phyloP scores from a whole-genome alignment of 2,329 filamentous ascomycete species.

The Thielaviopsis euricoi region DNA sequence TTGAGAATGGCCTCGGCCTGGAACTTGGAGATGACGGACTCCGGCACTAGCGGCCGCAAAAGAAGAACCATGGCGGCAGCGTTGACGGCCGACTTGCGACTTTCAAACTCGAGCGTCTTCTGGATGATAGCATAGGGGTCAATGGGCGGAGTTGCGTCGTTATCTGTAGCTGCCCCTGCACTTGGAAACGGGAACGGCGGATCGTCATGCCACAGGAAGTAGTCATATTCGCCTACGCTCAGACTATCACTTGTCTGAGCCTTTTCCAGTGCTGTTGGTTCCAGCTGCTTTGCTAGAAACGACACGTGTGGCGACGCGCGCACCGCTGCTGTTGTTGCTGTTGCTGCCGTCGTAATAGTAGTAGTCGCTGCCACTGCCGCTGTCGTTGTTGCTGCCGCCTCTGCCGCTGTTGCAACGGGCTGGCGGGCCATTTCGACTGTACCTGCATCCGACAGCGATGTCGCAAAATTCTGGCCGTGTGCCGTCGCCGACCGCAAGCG shows the following conservation, averaged over 20 bases:
- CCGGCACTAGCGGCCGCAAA: constrained; percentile 38
- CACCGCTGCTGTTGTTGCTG: not conserved
- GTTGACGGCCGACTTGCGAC: constrained; percentile 37
- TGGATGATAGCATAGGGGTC: constrained; percentile 38
- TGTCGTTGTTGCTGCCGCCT: no score
- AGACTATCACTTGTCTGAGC: constrained; percentile 13
- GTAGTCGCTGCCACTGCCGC: no score
- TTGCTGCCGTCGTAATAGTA: no score
- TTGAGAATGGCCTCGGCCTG: constrained; percentile 40
- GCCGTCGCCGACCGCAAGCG: not conserved
- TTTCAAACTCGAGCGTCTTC: constrained; percentile 39
- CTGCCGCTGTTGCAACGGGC: not conserved
- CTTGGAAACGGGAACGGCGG: constrained; percentile 35
- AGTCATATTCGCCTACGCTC: constrained; percentile 31
- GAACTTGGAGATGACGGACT: constrained; percentile 35
- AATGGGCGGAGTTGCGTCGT: constrained; percentile 23
- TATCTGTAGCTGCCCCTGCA: not conserved
- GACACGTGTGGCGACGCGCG: constrained; percentile 1
- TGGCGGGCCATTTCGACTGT: constrained; percentile 8
- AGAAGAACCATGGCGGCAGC: constrained; percentile 45
- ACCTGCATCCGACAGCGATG: constrained; percentile 1
- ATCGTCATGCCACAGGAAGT: constrained; percentile 40
- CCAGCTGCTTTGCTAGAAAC: not conserved
- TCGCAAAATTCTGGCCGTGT: constrained; percentile 1
- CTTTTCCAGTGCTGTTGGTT: constrained; percentile 7